phyloP scores from a whole-genome alignment of 2,329 filamentous ascomycete species.

The Verticillium dahliae region DNA sequence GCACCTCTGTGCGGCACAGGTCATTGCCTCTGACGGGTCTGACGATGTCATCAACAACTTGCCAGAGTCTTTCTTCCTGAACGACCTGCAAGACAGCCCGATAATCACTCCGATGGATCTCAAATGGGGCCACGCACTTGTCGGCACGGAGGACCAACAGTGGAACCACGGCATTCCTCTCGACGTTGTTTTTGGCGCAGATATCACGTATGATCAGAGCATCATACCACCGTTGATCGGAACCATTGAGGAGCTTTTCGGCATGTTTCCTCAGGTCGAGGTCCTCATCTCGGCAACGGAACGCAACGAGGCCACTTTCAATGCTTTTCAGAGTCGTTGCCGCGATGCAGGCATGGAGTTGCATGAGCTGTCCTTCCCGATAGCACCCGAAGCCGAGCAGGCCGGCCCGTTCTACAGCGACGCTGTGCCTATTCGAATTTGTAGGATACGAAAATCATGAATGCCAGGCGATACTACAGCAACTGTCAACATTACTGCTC shows the following conservation, averaged over 20 bases:
- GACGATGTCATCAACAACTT: conserved; percentile 64
- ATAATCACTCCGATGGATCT: conserved; percentile 46
- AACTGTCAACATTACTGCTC: no score
- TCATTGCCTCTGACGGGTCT: conserved; percentile 69
- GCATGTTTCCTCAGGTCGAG: conserved; percentile 45
- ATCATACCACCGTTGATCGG: conserved; percentile 57
- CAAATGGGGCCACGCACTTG: conserved; percentile 56
- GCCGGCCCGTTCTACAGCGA: conserved; percentile 60
- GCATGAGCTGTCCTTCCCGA: conserved; percentile 32
- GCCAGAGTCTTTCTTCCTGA: conserved; percentile 62
- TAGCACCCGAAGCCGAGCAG: conserved; percentile 35
- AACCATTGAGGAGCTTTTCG: conserved; percentile 58
- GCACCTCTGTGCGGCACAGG: conserved; percentile 50
- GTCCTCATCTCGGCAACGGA: conserved; percentile 66
- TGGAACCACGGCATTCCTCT: conserved; percentile 41
- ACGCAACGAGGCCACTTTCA: conserved; percentile 63
- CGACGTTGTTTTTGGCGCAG: conserved; percentile 67
- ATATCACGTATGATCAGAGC: conserved; percentile 68
- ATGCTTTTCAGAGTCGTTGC: conserved; percentile 55
- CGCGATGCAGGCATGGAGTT: conserved; percentile 37
- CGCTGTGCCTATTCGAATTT: conserved; percentile 52
- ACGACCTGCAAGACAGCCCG: conserved; percentile 45
- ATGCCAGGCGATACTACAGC: no score
- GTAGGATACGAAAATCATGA: conserved; percentile 11
- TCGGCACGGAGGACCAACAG: conserved; percentile 48